Evolutionary conservation across 192 early-diverging fungal species (phyloP).

Genomic region (Podila horticola): DNA sequence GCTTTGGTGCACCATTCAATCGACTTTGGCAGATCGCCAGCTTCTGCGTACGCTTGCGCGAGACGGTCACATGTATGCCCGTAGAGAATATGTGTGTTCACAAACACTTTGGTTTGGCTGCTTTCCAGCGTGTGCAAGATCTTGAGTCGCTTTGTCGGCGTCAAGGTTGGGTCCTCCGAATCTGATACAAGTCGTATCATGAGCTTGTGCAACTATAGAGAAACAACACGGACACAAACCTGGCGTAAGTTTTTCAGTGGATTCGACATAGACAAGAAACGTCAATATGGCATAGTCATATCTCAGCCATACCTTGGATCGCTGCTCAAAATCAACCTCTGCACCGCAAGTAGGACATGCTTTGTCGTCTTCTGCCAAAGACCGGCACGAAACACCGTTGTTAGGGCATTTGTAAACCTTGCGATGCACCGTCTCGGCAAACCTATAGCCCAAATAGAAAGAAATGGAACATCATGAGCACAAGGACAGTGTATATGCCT

Average conservation of each 20-base stretch:
- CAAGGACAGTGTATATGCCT: not conserved
- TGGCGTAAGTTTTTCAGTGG: not conserved
- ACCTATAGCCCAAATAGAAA: not conserved
- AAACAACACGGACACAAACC: not conserved
- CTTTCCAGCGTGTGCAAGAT: slow-evolving; percentile 28
- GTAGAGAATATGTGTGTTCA: slow-evolving; percentile 35
- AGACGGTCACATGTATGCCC: slow-evolving; percentile 46
- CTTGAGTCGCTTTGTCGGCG: slow-evolving; percentile 1
- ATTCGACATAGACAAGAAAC: not conserved
- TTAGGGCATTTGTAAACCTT: slow-evolving; percentile 36
- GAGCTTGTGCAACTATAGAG: slow-evolving; percentile 16
- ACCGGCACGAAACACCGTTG: slow-evolving; percentile 22
- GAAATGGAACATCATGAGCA: not conserved
- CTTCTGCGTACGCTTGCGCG: slow-evolving; percentile 31
- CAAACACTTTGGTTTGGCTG: slow-evolving; percentile 22
- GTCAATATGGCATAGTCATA: not conserved
- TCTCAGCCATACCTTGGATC: slow-evolving; percentile 17
- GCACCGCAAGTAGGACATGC: slow-evolving; percentile 36
- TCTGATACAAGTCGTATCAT: slow-evolving; percentile 27
- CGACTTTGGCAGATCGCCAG: slow-evolving; percentile 21
- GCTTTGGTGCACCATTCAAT: slow-evolving; percentile 47
- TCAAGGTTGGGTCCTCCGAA: slow-evolving; percentile 17
- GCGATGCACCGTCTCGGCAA: slow-evolving; percentile 23
- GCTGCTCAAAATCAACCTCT: slow-evolving; percentile 9
- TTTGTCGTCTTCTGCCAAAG: slow-evolving; percentile 25